Conservation (phyloP, 805 yeast species). For the Wickerhamomyces rabaulensis region DNA sequence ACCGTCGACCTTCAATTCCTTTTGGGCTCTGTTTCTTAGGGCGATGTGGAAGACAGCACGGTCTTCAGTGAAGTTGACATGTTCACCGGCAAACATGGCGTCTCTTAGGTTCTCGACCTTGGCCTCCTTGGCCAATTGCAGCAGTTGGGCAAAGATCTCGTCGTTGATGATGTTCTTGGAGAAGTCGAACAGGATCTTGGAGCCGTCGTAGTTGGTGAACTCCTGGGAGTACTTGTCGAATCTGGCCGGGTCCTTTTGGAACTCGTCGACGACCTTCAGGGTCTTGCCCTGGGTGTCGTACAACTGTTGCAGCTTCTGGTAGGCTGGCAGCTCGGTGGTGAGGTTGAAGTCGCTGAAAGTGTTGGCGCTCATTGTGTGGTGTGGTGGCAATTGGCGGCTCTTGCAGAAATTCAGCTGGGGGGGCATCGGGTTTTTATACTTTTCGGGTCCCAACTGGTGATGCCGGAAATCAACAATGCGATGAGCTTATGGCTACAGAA, state of each 20-base stretch:
- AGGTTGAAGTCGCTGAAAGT: slow-evolving; percentile 11
- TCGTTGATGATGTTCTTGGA: slow-evolving; percentile 92
- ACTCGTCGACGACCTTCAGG: slow-evolving; percentile 68
- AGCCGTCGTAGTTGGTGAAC: slow-evolving; percentile 80
- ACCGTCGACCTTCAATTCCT: slow-evolving; percentile 86
- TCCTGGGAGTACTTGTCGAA: slow-evolving; percentile 71
- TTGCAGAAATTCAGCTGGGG: not conserved
- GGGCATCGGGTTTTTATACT: not conserved
- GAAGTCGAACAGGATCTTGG: slow-evolving; percentile 88
- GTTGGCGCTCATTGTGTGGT: slow-evolving; percentile 1
- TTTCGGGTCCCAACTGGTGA: not conserved
- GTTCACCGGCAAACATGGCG: slow-evolving; percentile 86
- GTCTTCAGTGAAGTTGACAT: slow-evolving; percentile 93
- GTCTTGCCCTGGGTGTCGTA: slow-evolving; percentile 66
- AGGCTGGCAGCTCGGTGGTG: slow-evolving; percentile 67
- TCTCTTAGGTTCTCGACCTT: slow-evolving; percentile 83
- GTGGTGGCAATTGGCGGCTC: no score
- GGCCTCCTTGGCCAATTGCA: slow-evolving; percentile 86
- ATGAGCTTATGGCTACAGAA: slow-evolving; percentile 21
- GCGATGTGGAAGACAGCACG: slow-evolving; percentile 98
- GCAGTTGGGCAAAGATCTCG: slow-evolving; percentile 61
- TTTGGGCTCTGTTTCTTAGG: slow-evolving; percentile 84
- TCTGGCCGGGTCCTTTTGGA: slow-evolving; percentile 67
- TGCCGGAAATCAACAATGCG: slow-evolving; percentile 10
- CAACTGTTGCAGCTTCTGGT: slow-evolving; percentile 70